Base-by-base conservation (phyloP, 352 stramenopile genomes). In the Phytophthora ramorum region DNA sequence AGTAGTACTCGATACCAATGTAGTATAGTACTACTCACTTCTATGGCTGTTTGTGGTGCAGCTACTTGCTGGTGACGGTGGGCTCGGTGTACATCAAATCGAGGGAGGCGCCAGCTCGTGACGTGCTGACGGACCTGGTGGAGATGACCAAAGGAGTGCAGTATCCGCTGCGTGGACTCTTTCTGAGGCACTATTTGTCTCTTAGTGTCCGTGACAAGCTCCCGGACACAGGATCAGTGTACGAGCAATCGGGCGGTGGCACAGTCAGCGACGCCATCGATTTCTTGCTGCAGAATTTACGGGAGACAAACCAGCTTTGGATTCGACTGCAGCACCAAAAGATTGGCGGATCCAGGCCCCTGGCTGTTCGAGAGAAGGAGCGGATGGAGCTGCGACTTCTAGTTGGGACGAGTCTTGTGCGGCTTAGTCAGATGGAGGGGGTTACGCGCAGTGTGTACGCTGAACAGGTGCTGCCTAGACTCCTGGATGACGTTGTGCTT, bases 121-220 rank as follows among this genome's bases (percentile, higher is more conserved):
- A 98, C 54, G 90, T 99, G 16, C 87, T 99, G 38, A 96, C 96
- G 0, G 98, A 99, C 72, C 75, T 99, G n/a, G 90, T 99, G 34
- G 96, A 99, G 74, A 99, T 99, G 85, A 95, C 94, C 46, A 99
- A 99, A 75, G 98, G 97, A 57, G 97, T 99, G 28, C 98, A 99
- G 74, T 97, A 99, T 72, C 97, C 98, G 2, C 90, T 99, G 55
- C 83, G 98, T 24, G 98, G 98, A 10, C 87, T 99, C 10, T 99
- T 99, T 76, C 79, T 99, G 59, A 84, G 98, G 47, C 91, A 99
- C 71, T 99, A 99, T 79, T 83, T 99, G 38, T 92, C 90, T 16
- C 73, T 89, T 14, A 83, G 79, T 22, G 86, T 97, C 22, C 96
- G 97, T 52, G 96, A 99, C 71, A 97, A 98, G 66, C 89, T 99